Percentiles rank a stretch among this genome's conserved stretches.
Conservation (phyloP, 768 basidiomycete species). For the Clathrus columnatus region DNA sequence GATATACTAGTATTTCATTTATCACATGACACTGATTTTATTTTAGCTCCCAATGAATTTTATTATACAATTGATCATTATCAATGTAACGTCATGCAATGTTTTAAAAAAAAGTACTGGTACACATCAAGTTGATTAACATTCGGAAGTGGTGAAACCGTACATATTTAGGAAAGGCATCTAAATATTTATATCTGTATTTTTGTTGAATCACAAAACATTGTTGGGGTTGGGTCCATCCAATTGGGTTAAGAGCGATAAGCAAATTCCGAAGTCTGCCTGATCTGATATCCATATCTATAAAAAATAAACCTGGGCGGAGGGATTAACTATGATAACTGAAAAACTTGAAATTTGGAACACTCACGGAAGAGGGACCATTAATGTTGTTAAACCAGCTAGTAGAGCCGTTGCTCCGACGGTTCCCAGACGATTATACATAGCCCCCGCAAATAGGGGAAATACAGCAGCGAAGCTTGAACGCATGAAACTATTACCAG, state of each 20-base stretch:
- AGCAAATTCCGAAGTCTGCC: conserved; percentile 16
- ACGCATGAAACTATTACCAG: conserved; percentile 52
- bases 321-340: neutral
- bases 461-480: conserved; percentile 41
- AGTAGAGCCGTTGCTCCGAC: conserved; percentile 68
- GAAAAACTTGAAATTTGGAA: neutral
- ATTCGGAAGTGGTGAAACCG: no score
- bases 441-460: conserved; percentile 42
- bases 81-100: neutral
- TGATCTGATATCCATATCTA: conserved; percentile 18
- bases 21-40: neutral
- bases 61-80: neutral
- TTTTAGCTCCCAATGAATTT: neutral
- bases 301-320: conserved; percentile 16
- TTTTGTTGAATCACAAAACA: neutral
- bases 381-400: conserved; percentile 51
- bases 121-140: no score
- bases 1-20: neutral
- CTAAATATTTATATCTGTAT: no score
- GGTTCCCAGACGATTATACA: conserved; percentile 49
- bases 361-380: conserved; percentile 41
- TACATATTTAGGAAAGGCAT: no score
- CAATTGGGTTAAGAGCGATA: neutral
- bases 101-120: neutral
- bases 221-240: no score